A percentile compares a stretch with the other conserved stretches of the same genome.
phyloP scores from a whole-genome alignment of 2,329 filamentous ascomycete species.

The Trichoderma semiorbis region DNA sequence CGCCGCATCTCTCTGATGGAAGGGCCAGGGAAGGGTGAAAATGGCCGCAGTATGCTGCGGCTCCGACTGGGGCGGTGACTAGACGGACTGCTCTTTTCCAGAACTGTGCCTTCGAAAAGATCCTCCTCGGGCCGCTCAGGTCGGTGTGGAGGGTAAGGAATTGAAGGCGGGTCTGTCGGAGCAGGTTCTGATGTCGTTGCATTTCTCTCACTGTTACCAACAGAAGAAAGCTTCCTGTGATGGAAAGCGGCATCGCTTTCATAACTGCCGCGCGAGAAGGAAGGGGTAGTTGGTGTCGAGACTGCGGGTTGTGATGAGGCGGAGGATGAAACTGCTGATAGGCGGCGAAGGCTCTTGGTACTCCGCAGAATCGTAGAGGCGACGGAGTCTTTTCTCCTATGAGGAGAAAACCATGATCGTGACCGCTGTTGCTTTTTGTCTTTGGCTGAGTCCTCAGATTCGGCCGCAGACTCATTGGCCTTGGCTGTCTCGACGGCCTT shows the following conservation, averaged over 20 bases:
- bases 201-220: not conserved
- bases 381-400: conserved; percentile 16
- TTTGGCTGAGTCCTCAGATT: not conserved
- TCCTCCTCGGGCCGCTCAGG: conserved; percentile 26
- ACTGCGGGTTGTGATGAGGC: not conserved
- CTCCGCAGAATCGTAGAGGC: conserved; percentile 12
- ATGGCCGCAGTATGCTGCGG: conserved; percentile 4
- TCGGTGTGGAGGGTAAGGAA: conserved; percentile 20
- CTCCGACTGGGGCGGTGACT: conserved; percentile 10
- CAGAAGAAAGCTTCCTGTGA: conserved; percentile 22
- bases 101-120: conserved; percentile 12
- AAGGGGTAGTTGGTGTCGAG: conserved; percentile 34
- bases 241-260: conserved; percentile 35
- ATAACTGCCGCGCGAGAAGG: conserved; percentile 45
- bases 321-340: conserved; percentile 7
- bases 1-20: not conserved
- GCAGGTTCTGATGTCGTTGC: not conserved
- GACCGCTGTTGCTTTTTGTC: conserved; percentile 15
- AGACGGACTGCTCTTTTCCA: not conserved
- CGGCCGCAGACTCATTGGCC: not conserved
- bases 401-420: conserved; percentile 18
- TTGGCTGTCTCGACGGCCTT: not conserved
- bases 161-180: conserved; percentile 10
- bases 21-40: conserved; percentile 11
- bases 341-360: conserved; percentile 12